Conservation (phyloP, 2,329 filamentous ascomycete genomes). For the Penicillium sp. region DNA sequence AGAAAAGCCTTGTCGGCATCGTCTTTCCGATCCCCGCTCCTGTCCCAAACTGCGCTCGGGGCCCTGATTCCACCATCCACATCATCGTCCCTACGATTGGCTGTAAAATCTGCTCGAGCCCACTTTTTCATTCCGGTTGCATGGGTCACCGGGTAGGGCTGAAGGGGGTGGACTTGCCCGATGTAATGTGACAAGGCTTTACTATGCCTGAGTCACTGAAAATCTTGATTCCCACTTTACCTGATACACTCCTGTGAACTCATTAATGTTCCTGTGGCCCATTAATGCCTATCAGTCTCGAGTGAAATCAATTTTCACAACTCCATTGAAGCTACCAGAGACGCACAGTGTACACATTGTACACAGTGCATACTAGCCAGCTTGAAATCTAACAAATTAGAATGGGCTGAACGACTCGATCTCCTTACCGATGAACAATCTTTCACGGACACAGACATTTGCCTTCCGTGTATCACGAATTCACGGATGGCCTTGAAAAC, state of each 20-base stretch:
- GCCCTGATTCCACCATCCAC: neutral
- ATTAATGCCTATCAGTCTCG: neutral
- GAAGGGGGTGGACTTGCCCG: neutral
- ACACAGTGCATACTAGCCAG: neutral
- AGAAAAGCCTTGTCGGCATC: neutral
- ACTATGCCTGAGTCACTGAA: neutral
- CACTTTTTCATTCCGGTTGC: neutral
- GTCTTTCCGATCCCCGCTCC: neutral
- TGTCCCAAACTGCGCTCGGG: neutral
- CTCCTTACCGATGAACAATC: neutral
- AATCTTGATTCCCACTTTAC: neutral
- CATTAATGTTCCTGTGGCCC: neutral
- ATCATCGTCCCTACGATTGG: neutral
- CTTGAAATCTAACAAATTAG: neutral
- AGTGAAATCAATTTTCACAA: too few relatives aligned
- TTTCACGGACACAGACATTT: neutral
- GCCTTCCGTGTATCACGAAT: neutral
- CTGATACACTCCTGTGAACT: neutral
- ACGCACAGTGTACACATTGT: too few relatives aligned
- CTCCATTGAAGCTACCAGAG: too few relatives aligned
- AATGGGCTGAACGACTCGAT: slow-evolving; percentile 1
- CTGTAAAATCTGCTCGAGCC: neutral
- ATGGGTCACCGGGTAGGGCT: slow-evolving; percentile 20
- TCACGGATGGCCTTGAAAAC: slow-evolving; percentile 1
- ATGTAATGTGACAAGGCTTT: neutral